Percentiles rank a stretch among this genome's conserved stretches.
phyloP scores from a whole-genome alignment of 75 land plant genomes.

The Pinus taeda region DNA sequence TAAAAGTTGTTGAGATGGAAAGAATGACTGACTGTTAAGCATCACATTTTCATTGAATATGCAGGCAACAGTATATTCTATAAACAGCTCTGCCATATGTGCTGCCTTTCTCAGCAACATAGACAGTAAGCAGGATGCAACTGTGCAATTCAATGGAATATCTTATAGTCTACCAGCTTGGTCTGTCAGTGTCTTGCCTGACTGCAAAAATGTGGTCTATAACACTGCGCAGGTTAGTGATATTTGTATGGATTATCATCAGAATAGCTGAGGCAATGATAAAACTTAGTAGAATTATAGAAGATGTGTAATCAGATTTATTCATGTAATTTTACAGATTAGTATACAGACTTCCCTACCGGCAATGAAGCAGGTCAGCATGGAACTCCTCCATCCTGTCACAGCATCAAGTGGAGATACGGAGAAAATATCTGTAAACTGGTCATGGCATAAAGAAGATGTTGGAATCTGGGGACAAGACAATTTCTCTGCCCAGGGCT shows the following conservation, averaged over 20 bases:
- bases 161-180: constrained; percentile 40
- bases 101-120: constrained; percentile 39
- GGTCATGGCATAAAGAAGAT: constrained; percentile 20
- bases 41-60: not conserved
- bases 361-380: constrained; percentile 3
- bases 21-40: too few relatives aligned
- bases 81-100: constrained; percentile 24
- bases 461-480: constrained; percentile 21
- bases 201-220: constrained; percentile 36
- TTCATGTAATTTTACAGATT: constrained; percentile 11
- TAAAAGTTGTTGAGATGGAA: too few relatives aligned
- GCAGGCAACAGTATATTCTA: constrained; percentile 23
- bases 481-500: constrained; percentile 17
- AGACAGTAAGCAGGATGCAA: constrained; percentile 14
- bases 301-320: not conserved
- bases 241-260: not conserved
- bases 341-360: constrained; percentile 20
- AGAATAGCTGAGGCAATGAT: not conserved
- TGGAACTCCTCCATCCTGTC: not conserved
- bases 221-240: constrained; percentile 46
- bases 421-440: constrained; percentile 1
- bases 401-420: not conserved
- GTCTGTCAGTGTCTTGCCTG: constrained; percentile 54
- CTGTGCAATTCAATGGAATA: constrained; percentile 29
- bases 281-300: not conserved